Conservation (phyloP, 257 asterid genomes). For the Solanum clarkiae region DNA sequence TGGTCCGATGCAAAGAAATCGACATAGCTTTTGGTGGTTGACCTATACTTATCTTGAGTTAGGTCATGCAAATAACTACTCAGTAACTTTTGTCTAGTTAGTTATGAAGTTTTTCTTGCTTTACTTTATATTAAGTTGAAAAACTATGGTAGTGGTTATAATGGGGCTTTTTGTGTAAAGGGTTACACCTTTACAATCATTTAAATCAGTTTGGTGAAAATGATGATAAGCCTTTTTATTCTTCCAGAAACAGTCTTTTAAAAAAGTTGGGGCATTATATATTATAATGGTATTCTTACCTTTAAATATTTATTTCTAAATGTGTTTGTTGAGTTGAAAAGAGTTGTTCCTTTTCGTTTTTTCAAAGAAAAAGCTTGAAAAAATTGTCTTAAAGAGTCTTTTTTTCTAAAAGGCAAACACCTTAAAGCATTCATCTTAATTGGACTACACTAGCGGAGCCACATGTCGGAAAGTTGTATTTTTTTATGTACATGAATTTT, state of each 20-base stretch:
- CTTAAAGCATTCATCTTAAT: not conserved
- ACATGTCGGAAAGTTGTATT: not conserved
- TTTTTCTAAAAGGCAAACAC: not conserved
- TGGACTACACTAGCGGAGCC: not conserved
- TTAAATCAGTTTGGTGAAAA: not conserved
- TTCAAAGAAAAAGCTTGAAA: not conserved
- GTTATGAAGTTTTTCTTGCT: not conserved
- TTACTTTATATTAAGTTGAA: not conserved
- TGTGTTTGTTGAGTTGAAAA: not conserved
- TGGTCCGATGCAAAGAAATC: not conserved
- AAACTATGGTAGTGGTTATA: not conserved
- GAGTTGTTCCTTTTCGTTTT: not conserved
- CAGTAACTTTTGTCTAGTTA: not conserved
- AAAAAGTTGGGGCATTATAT: not conserved
- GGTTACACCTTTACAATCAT: not conserved
- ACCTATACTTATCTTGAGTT: not conserved
- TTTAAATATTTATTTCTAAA: not conserved
- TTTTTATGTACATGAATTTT: not conserved
- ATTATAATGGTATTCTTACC: not conserved
- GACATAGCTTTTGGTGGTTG: not conserved
- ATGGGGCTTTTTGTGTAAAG: not conserved
- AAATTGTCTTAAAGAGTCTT: not conserved
- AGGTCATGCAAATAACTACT: not conserved
- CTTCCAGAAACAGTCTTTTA: not conserved
- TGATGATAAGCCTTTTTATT: not conserved